These are phyloP conservation scores for Aristolochia californica DNA, from an alignment of 164 flowering plant species.

Conservation along the genomic window DNA sequence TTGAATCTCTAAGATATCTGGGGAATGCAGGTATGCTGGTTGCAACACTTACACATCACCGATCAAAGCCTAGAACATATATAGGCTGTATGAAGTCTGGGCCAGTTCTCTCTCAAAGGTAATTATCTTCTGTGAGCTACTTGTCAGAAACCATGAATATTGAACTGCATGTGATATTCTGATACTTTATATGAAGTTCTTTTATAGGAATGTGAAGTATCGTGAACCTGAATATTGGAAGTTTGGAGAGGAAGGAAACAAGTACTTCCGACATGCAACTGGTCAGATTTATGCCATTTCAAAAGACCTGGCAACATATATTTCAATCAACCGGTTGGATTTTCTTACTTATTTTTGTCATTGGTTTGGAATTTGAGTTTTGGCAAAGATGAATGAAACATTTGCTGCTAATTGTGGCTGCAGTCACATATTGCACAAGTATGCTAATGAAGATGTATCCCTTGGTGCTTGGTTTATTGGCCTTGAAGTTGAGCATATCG, in stretches of 20 bases:
- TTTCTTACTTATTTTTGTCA: not conserved
- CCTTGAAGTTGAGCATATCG: slow-evolving; percentile 78
- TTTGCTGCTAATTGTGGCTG: slow-evolving; percentile 4
- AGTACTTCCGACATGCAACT: slow-evolving; percentile 87
- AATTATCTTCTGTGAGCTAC: slow-evolving; percentile 12
- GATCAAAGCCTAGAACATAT: slow-evolving; percentile 78
- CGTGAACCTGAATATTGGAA: slow-evolving; percentile 91
- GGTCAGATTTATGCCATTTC: slow-evolving; percentile 89
- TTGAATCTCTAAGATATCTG: not conserved
- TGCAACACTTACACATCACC: slow-evolving; percentile 68
- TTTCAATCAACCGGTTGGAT: slow-evolving; percentile 65
- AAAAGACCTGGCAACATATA: slow-evolving; percentile 75
- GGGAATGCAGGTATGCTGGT: slow-evolving; percentile 61
- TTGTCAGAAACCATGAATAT: too few species aligned
- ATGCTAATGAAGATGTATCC: slow-evolving; percentile 88
- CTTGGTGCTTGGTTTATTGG: slow-evolving; percentile 94
- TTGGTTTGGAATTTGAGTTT: not conserved
- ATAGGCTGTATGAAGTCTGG: slow-evolving; percentile 98
- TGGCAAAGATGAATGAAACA: not conserved
- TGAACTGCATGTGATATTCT: slow-evolving; percentile 1
- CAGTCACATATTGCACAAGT: slow-evolving; percentile 78
- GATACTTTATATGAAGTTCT: slow-evolving; percentile 4
- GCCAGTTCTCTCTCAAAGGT: slow-evolving; percentile 84
- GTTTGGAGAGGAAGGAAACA: slow-evolving; percentile 88
- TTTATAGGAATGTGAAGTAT: slow-evolving; percentile 61